phyloP scores from a whole-genome alignment of 192 early-diverging fungal genomes.

The Coemansia sp. region DNA sequence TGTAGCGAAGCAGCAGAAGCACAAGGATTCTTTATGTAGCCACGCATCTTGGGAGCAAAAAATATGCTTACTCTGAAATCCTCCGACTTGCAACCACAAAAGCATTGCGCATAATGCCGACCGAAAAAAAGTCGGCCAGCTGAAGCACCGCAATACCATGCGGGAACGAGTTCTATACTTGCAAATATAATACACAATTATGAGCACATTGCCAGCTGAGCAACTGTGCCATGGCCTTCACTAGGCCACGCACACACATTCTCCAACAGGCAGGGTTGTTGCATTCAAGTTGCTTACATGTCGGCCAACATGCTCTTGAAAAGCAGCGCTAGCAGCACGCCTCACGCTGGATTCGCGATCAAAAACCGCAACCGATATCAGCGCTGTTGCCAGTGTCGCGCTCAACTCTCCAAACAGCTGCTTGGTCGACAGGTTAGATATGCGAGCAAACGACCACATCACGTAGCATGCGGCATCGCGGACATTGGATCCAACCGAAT shows the following conservation, averaged over 20 bases:
- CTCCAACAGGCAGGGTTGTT: not conserved
- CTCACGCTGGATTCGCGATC: slow-evolving; percentile 94
- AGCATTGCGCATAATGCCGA: slow-evolving; percentile 76
- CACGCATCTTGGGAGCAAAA: not conserved
- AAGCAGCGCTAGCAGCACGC: slow-evolving; percentile 90
- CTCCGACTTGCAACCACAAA: slow-evolving; percentile 66
- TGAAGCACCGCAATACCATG: slow-evolving; percentile 91
- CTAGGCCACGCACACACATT: not conserved
- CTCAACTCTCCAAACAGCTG: slow-evolving; percentile 61
- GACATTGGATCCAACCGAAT: slow-evolving; percentile 90
- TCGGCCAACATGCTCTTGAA: slow-evolving; percentile 96
- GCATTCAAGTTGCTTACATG: slow-evolving; percentile 49
- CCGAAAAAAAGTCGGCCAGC: slow-evolving; percentile 85
- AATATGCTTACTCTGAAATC: slow-evolving; percentile 62
- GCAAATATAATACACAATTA: not conserved
- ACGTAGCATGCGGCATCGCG: slow-evolving; percentile 96
- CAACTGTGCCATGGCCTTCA: not conserved
- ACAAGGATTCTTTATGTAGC: not conserved
- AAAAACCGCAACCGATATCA: slow-evolving; percentile 77
- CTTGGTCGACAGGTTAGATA: slow-evolving; percentile 62
- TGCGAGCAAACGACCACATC: slow-evolving; percentile 94
- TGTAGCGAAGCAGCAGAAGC: too few relatives aligned
- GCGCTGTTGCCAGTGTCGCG: slow-evolving; percentile 60
- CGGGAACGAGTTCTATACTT: slow-evolving; percentile 72
- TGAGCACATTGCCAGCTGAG: not conserved